Percentiles rank a stretch among this genome's conserved stretches.
Evolutionary conservation across 139 green algal species (phyloP).

Genomic region (Mychonastes homosphaera): DNA sequence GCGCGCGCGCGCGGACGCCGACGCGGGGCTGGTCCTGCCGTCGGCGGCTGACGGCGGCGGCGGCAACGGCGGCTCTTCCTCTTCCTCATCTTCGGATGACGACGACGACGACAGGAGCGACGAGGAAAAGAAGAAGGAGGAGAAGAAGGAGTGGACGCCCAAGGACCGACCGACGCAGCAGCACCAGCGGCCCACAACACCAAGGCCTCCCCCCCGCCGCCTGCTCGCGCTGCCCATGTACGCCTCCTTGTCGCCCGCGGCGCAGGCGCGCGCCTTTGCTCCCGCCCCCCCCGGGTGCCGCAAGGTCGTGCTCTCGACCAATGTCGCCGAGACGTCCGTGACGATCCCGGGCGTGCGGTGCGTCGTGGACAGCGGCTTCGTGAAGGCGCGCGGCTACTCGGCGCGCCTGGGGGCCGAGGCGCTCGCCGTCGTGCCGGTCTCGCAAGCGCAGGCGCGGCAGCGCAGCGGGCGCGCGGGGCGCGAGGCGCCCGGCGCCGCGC

Average conservation of each 20-base stretch:
- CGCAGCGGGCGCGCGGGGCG: constrained; percentile 70
- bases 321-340: constrained; percentile 91
- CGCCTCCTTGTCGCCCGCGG: constrained; percentile 65
- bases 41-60: no score
- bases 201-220: constrained; percentile 6
- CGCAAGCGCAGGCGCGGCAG: constrained; percentile 74
- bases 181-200: no score
- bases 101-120: no score
- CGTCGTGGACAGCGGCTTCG: constrained; percentile 58
- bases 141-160: no score
- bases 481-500: constrained; percentile 77
- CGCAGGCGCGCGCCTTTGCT: constrained; percentile 71
- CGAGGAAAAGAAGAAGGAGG: no score
- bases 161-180: no score
- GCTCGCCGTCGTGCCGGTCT: constrained; percentile 51
- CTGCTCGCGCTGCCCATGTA: constrained; percentile 65
- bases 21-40: no score
- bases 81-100: no score
- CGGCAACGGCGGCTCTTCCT: no score
- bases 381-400: constrained; percentile 75
- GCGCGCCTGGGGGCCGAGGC: constrained; percentile 60
- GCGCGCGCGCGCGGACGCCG: no score
- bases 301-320: constrained; percentile 83
- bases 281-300: constrained; percentile 39
- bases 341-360: constrained; percentile 76